These are phyloP conservation scores for Claviceps sp. DNA, from an alignment of 2,329 filamentous ascomycete species.

Conservation along the genomic window DNA sequence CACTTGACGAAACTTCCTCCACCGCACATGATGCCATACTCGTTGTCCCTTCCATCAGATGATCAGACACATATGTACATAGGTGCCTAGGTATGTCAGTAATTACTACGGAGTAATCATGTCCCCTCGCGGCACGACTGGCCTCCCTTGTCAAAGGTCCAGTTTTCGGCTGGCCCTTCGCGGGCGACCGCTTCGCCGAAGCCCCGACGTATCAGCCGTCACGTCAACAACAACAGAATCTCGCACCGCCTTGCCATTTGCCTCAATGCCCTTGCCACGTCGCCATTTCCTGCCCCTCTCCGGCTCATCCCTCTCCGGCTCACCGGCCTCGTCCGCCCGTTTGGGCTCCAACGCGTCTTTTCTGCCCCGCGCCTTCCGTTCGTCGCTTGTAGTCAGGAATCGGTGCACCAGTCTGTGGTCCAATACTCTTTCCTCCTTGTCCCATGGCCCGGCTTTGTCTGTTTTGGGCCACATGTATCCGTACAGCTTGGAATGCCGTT, in stretches of 20 bases:
- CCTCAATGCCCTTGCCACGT: conserved; percentile 7
- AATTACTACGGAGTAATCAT: too few relatives aligned
- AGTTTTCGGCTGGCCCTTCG: conserved; percentile 21
- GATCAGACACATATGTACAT: too few relatives aligned
- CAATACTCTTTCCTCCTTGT: conserved; percentile 58
- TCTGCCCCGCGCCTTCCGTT: conserved; percentile 38
- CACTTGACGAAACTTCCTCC: too few relatives aligned
- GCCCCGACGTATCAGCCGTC: conserved; percentile 2
- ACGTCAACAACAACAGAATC: background rate
- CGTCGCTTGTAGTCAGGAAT: conserved; percentile 61
- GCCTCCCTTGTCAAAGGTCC: background rate
- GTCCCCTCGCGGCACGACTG: too few relatives aligned
- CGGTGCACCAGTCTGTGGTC: conserved; percentile 83
- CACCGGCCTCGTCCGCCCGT: conserved; percentile 14
- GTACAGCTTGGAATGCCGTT: conserved; percentile 90
- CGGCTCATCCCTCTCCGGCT: conserved; percentile 9
- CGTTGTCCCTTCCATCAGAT: too few relatives aligned
- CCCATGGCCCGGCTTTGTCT: conserved; percentile 59
- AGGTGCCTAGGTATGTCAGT: too few relatives aligned
- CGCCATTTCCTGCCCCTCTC: conserved; percentile 1
- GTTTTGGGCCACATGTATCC: conserved; percentile 96
- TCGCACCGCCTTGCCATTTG: conserved; percentile 2
- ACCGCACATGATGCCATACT: too few relatives aligned
- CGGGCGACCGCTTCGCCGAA: conserved; percentile 22
- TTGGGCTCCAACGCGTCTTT: conserved; percentile 16